Evolutionary conservation across 163 green algal species (phyloP).

Genomic region (Chloroidium sp.): DNA sequence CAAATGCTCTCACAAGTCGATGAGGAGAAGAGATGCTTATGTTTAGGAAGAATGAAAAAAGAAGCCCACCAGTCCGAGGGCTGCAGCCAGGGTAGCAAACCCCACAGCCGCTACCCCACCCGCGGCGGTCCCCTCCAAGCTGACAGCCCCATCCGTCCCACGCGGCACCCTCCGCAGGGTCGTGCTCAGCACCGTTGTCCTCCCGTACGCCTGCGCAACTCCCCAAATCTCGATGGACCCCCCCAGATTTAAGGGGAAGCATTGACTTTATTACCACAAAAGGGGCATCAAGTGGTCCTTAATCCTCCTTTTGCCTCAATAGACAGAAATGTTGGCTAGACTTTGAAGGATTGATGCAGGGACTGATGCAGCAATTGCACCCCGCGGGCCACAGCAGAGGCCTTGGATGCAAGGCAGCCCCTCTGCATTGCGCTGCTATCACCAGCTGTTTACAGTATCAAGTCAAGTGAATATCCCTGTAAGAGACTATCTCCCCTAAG

Average conservation of each 20-base stretch:
- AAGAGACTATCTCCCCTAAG: no score
- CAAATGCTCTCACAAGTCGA: no score
- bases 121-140: slow-evolving; percentile 80
- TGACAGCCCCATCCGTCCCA: slow-evolving; percentile 95
- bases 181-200: slow-evolving; percentile 90
- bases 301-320: no score
- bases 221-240: background rate
- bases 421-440: no score
- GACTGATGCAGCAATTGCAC: no score
- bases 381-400: no score
- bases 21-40: no score
- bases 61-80: slow-evolving; percentile 41
- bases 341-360: background rate
- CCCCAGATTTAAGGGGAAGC: background rate
- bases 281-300: background rate
- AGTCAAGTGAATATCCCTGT: no score
- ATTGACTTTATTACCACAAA: background rate
- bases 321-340: no score
- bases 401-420: no score
- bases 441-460: no score
- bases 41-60: background rate
- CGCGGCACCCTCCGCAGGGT: slow-evolving; percentile 75
- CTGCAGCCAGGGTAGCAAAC: slow-evolving; percentile 41
- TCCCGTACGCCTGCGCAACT: slow-evolving; percentile 72
- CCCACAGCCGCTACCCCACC: slow-evolving; percentile 57